A percentile compares a stretch with the other conserved stretches of the same genome.
Conservation (phyloP, 176 grass and related monocot species). For the Hsuehochloa calcarea region DNA sequence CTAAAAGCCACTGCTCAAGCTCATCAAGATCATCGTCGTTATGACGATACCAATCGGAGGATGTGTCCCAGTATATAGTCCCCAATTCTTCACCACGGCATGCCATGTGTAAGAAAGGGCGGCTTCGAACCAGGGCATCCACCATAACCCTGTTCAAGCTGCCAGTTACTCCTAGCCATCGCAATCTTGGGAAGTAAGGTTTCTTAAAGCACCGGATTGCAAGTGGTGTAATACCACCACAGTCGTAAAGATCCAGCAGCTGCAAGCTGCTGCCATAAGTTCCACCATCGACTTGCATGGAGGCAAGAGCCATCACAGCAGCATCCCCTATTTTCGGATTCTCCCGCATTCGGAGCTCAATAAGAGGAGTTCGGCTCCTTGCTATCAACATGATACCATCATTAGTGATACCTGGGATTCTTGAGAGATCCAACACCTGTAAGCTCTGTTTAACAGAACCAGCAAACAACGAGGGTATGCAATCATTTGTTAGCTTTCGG, state of each 20-base stretch:
- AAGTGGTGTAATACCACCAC: constrained; percentile 71
- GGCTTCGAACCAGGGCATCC: constrained; percentile 69
- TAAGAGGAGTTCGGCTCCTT: constrained; percentile 56
- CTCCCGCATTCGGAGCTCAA: constrained; percentile 72
- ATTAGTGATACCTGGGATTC: constrained; percentile 68
- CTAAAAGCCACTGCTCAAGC: constrained; percentile 78
- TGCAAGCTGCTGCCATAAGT: constrained; percentile 68
- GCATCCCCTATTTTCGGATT: constrained; percentile 67
- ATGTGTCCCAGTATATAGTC: constrained; percentile 49
- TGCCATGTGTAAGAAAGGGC: constrained; percentile 77
- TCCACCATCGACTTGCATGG: constrained; percentile 85
- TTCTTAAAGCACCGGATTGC: constrained; percentile 93
- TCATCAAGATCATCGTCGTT: constrained; percentile 80
- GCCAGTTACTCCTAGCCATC: constrained; percentile 79
- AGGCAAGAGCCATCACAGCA: constrained; percentile 88
- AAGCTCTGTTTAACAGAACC: constrained; percentile 60
- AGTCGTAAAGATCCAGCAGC: constrained; percentile 79
- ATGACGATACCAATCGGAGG: constrained; percentile 61
- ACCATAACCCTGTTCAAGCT: constrained; percentile 87
- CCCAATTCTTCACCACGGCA: constrained; percentile 80
- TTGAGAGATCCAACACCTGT: constrained; percentile 79
- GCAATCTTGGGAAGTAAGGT: constrained; percentile 79
- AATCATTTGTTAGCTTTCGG: constrained; percentile 73
- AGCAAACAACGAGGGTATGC: constrained; percentile 60
- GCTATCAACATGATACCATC: constrained; percentile 72